A percentile compares a stretch with the other conserved stretches of the same genome.
Conservation (phyloP, 2,329 filamentous ascomycete genomes). For the Meredithiella fracta region DNA sequence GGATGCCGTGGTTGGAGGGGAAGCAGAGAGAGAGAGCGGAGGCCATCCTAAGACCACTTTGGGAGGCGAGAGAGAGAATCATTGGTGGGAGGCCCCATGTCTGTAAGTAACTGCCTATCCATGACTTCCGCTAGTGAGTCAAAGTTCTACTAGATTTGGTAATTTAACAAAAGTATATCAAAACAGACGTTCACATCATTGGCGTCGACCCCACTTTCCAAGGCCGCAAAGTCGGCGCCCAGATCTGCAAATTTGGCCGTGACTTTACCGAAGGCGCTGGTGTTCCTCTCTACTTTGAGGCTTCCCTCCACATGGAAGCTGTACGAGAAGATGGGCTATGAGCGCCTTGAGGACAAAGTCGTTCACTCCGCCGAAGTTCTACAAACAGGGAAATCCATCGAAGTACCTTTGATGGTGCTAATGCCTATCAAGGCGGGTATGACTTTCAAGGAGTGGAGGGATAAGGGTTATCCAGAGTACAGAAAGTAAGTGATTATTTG, state of each 20-base stretch:
- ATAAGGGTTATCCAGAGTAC: not conserved
- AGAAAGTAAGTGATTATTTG: not conserved
- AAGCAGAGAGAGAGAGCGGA: constrained; percentile 28
- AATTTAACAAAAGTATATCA: not conserved
- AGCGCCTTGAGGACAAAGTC: constrained; percentile 24
- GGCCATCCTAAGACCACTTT: constrained; percentile 25
- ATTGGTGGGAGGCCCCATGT: constrained; percentile 26
- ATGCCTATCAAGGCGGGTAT: constrained; percentile 23
- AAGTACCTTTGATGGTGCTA: constrained; percentile 27
- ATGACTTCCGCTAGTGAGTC: too few relatives aligned
- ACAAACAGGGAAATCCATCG: constrained; percentile 22
- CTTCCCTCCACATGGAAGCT: constrained; percentile 26
- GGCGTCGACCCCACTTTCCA: constrained; percentile 29
- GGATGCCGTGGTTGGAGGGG: constrained; percentile 30
- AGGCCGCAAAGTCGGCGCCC: constrained; percentile 26
- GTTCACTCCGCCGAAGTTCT: constrained; percentile 24
- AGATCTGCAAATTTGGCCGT: constrained; percentile 27
- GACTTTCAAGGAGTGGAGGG: constrained; percentile 23
- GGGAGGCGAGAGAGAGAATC: constrained; percentile 26
- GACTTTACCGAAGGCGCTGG: constrained; percentile 22
- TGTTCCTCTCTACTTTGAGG: constrained; percentile 32
- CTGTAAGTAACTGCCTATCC: too few relatives aligned
- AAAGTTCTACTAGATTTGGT: too few relatives aligned
- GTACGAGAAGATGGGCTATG: constrained; percentile 32
- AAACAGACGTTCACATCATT: constrained; percentile 24